Conservation (phyloP, 768 basidiomycete species). For the Kwoniella sp. region DNA sequence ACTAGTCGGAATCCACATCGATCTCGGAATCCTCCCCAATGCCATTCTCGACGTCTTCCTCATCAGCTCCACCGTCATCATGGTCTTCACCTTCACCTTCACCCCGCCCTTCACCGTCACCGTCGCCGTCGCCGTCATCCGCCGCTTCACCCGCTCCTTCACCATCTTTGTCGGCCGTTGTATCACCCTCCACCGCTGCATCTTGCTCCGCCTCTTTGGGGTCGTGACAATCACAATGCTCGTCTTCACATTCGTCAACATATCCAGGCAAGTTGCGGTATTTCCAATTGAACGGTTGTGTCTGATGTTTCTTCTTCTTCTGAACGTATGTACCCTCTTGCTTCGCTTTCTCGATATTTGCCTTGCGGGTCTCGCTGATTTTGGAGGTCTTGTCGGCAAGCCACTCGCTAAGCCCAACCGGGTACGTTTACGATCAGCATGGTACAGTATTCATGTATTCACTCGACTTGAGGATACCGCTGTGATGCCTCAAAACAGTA, state of each 20-base stretch:
- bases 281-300: slow-evolving; percentile 13
- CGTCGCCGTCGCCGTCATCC: background rate
- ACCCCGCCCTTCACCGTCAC: no score
- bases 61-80: no score
- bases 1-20: background rate
- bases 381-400: slow-evolving; percentile 1
- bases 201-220: background rate
- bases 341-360: slow-evolving; percentile 17
- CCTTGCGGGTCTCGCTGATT: background rate
- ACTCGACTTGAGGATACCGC: no score
- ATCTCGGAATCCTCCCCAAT: no score
- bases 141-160: background rate
- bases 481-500: no score
- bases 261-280: background rate
- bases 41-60: no score
- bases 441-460: background rate
- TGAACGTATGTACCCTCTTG: slow-evolving; percentile 10
- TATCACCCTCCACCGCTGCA: background rate
- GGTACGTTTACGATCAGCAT: background rate
- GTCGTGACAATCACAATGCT: background rate
- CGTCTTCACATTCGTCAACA: background rate
- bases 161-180: background rate
- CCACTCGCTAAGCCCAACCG: slow-evolving; percentile 1
- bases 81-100: no score
- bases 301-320: slow-evolving; percentile 10